Evolutionary conservation across 768 basidiomycete genomes (phyloP).

Genomic region (Russula foetens): DNA sequence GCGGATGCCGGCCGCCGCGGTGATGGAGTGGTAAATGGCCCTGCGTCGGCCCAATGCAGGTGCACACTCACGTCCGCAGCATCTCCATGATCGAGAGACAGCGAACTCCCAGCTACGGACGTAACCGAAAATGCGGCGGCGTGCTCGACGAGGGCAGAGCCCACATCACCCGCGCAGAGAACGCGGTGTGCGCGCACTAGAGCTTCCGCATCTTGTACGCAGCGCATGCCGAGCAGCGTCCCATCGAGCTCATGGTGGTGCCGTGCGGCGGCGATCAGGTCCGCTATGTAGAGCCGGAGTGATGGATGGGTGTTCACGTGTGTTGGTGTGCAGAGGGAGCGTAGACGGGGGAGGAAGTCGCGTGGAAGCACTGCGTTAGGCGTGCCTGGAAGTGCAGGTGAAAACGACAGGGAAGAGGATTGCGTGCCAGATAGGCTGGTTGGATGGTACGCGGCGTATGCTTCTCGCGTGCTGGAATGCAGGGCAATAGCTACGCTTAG

Average conservation of each 20-base stretch:
- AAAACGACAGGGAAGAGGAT: slow-evolving; percentile 23
- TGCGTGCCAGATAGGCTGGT: slow-evolving; percentile 23
- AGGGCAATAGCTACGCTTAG: slow-evolving; percentile 60
- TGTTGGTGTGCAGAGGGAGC: slow-evolving; percentile 21
- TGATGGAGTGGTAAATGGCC: background rate
- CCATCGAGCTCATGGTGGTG: slow-evolving; percentile 65
- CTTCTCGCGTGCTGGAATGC: slow-evolving; percentile 22
- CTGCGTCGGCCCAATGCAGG: slow-evolving; percentile 1
- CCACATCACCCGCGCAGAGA: slow-evolving; percentile 51
- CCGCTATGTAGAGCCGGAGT: slow-evolving; percentile 57
- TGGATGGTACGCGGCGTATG: slow-evolving; percentile 27
- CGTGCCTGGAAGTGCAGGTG: background rate
- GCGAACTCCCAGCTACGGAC: slow-evolving; percentile 1
- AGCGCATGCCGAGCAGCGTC: slow-evolving; percentile 52
- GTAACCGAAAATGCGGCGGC: slow-evolving; percentile 16
- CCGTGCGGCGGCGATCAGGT: slow-evolving; percentile 66
- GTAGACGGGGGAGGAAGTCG: slow-evolving; percentile 25
- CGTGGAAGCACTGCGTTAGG: slow-evolving; percentile 22
- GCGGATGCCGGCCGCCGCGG: background rate
- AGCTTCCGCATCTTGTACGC: slow-evolving; percentile 56
- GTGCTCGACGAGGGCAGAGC: slow-evolving; percentile 44
- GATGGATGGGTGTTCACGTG: slow-evolving; percentile 28
- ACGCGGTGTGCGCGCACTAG: slow-evolving; percentile 61
- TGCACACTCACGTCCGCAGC: background rate
- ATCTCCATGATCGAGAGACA: background rate